Evolutionary conservation across 306 rosid species (phyloP).

Genomic region (Pyrus betulifolia): DNA sequence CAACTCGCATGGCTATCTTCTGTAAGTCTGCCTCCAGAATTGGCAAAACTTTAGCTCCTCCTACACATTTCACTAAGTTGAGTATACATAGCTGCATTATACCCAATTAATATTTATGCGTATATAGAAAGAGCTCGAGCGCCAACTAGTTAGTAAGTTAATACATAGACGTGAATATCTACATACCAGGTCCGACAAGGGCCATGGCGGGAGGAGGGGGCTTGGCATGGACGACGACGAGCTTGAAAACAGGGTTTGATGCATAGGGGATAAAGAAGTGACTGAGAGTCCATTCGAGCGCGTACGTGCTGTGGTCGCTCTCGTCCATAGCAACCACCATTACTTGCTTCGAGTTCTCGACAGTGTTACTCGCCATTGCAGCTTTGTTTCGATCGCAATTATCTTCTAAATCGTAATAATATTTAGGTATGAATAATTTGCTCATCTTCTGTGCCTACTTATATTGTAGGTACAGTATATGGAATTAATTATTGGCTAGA

Average conservation of each 20-base stretch:
- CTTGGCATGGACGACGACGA: slow-evolving; percentile 35
- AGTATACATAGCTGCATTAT: too few species aligned
- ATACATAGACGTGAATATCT: too few species aligned
- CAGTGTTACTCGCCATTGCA: background rate
- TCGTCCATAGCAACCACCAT: slow-evolving; percentile 29
- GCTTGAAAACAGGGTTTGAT: slow-evolving; percentile 30
- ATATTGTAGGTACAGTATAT: background rate
- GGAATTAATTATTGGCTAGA: background rate
- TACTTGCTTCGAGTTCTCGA: slow-evolving; percentile 4
- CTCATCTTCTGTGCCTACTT: background rate
- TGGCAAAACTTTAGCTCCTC: slow-evolving; percentile 16
- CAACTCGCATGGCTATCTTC: slow-evolving; percentile 23
- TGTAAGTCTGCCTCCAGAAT: slow-evolving; percentile 29
- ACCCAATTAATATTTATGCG: too few species aligned
- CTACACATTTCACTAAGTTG: background rate
- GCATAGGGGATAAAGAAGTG: slow-evolving; percentile 30
- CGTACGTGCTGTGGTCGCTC: slow-evolving; percentile 31
- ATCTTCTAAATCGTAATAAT: background rate
- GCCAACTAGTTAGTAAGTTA: too few species aligned
- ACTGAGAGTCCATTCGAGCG: slow-evolving; percentile 42
- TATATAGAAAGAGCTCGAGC: too few species aligned
- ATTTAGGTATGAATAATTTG: background rate
- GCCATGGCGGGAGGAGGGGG: slow-evolving; percentile 27
- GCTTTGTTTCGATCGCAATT: background rate
- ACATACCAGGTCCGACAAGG: slow-evolving; percentile 25